Evolutionary conservation across 2,329 filamentous ascomycete species (phyloP).

Genomic region (Metarhizium rileyi): DNA sequence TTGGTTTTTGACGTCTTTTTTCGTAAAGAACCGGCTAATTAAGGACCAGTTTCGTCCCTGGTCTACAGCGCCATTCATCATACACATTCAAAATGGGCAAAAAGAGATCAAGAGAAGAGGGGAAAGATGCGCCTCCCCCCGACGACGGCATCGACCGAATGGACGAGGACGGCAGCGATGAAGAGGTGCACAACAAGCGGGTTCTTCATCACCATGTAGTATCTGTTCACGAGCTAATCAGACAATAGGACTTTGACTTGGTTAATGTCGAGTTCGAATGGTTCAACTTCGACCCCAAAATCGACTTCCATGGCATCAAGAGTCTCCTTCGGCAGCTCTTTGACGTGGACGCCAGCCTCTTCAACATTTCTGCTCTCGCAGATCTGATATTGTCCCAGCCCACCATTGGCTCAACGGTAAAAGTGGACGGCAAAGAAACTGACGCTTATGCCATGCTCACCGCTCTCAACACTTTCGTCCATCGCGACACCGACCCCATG

Average conservation of each 20-base stretch:
- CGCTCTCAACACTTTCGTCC: constrained; percentile 71
- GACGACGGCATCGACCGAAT: constrained; percentile 39
- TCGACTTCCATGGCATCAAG: constrained; percentile 95
- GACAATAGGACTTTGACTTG: constrained; percentile 68
- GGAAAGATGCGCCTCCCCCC: constrained; percentile 27
- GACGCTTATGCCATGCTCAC: constrained; percentile 92
- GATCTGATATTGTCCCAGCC: constrained; percentile 83
- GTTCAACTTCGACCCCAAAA: constrained; percentile 84
- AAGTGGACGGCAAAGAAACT: constrained; percentile 88
- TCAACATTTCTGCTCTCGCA: constrained; percentile 78
- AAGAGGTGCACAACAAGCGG: constrained; percentile 39
- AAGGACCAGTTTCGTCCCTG: too few relatives aligned
- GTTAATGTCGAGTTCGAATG: constrained; percentile 97
- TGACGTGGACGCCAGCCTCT: constrained; percentile 74
- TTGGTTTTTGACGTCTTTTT: neutral
- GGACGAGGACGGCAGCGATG: constrained; percentile 42
- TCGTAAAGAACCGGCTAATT: neutral
- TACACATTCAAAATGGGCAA: constrained; percentile 32
- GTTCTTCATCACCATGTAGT: too few relatives aligned
- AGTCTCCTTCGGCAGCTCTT: constrained; percentile 83
- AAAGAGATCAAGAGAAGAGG: constrained; percentile 40
- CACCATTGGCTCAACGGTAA: constrained; percentile 85
- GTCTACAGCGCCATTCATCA: neutral
- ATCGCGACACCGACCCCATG: constrained; percentile 65
- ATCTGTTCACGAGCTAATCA: neutral